Evolutionary conservation across 306 rosid species (phyloP), one percentile per base, ranked within the genome.

Genomic region (Ormosia emarginata): DNA sequence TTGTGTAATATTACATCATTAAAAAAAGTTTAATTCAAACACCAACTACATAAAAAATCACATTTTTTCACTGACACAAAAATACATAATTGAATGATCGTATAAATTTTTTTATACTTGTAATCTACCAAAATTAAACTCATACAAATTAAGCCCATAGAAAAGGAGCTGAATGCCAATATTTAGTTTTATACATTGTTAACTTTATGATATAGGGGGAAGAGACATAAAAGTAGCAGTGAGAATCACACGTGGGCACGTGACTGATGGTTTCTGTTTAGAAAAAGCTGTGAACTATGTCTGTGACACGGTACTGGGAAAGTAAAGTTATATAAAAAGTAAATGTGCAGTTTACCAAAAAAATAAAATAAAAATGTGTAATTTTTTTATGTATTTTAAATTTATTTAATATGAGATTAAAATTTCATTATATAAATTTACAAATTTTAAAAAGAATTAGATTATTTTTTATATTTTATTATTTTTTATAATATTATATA

Each of bases 171-270:
- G 32, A 17, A 3, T 55, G 64, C 36, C 24, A 6, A 57, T 36
- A 24, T 18, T 57, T 40, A 40, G 40, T 36, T 36, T 5, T 8
- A 57, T 57, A 56, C 11, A 56, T 56, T 1, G 2, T 2, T 57
- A 58, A 40, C 5, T 58, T 18, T 29, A 58, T 56, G 1, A 9
- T 61, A 37, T 6, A 14, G 2, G 43, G 70, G 47, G 14, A 12
- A 4, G 49, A 32, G 50, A 8, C 49, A 66, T 8, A 40, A 67
- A 67, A 12, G 52, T 8, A 53, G 29, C 4, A 1, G 29, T 10
- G 7, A 6, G 50, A 47, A 79, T 39, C 52, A 79, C 70, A 58
- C 71, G 71, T 41, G 75, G 7, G 52, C 71, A 79, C 71, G 78
- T 67, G 73, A 41, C 8, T 57, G 77, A 71, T 56, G 76, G 17